These are phyloP conservation scores for Nicotiana noctiflora DNA, from an alignment of 257 asterid species.

Conservation along the genomic window DNA sequence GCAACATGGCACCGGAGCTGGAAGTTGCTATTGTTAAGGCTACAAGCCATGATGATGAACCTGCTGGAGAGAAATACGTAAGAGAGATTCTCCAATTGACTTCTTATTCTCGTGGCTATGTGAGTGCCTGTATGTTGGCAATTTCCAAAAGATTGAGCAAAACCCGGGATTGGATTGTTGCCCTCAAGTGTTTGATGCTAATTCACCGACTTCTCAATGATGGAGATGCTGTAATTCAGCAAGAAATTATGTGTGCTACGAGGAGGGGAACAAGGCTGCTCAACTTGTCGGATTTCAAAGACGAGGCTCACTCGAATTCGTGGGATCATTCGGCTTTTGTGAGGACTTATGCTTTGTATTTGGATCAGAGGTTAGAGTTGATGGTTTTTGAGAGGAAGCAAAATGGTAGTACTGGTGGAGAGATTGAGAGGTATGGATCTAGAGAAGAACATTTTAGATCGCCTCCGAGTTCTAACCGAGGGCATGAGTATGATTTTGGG, in stretches of 20 bases:
- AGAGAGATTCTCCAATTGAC: slow-evolving; percentile 48
- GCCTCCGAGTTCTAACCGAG: slow-evolving; percentile 37
- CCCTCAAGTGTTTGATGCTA: slow-evolving; percentile 50
- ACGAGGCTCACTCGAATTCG: slow-evolving; percentile 61
- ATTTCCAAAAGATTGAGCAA: slow-evolving; percentile 43
- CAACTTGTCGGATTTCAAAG: slow-evolving; percentile 53
- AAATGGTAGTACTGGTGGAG: slow-evolving; percentile 27
- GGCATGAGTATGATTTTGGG: slow-evolving; percentile 32
- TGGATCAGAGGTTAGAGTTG: slow-evolving; percentile 62
- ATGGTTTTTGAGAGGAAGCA: slow-evolving; percentile 42
- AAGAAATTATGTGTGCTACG: slow-evolving; percentile 51
- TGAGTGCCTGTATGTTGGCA: slow-evolving; percentile 39
- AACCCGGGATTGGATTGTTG: slow-evolving; percentile 67
- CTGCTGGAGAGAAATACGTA: slow-evolving; percentile 51
- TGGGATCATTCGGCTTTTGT: slow-evolving; percentile 72
- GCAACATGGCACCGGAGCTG: slow-evolving; percentile 61
- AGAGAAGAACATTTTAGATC: slow-evolving; percentile 40
- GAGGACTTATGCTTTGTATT: slow-evolving; percentile 54
- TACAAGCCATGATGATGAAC: slow-evolving; percentile 63
- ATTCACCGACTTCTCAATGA: slow-evolving; percentile 49
- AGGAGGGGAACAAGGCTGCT: slow-evolving; percentile 52
- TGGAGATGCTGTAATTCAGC: slow-evolving; percentile 39
- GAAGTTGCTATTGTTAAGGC: slow-evolving; percentile 61
- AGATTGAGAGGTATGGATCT: slow-evolving; percentile 27
- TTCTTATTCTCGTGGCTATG: slow-evolving; percentile 46